These are phyloP conservation scores for Backusella psychrophila DNA, from an alignment of 192 early-diverging fungal species.

Conservation along the genomic window DNA sequence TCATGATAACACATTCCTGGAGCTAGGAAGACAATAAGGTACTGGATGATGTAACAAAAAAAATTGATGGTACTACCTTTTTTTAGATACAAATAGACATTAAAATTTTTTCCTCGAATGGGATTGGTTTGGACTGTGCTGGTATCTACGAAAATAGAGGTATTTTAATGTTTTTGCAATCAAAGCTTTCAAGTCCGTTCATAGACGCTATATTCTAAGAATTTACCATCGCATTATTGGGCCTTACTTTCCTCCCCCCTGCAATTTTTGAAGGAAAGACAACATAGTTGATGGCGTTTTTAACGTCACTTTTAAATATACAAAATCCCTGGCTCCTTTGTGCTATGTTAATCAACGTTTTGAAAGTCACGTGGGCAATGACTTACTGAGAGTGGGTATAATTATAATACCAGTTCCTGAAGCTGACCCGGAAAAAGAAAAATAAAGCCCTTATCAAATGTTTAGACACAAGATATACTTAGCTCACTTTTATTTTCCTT, in stretches of 20 bases:
- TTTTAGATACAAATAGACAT: background rate
- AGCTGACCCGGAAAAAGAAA: slow-evolving; percentile 7
- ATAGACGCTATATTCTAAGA: background rate
- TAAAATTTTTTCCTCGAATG: background rate
- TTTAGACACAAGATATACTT: slow-evolving; percentile 4
- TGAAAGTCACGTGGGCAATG: background rate
- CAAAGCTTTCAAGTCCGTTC: slow-evolving; percentile 3
- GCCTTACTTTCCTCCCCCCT: background rate
- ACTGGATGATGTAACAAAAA: background rate
- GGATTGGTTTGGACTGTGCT: background rate
- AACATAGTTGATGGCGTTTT: background rate
- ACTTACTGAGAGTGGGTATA: background rate
- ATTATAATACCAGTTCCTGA: slow-evolving; percentile 6
- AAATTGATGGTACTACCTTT: background rate
- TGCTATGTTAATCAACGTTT: background rate
- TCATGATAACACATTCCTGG: background rate
- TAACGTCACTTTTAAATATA: background rate
- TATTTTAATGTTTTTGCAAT: background rate
- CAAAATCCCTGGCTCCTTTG: background rate
- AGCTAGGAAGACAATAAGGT: background rate
- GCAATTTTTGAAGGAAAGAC: background rate
- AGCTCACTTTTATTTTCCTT: slow-evolving; percentile 8
- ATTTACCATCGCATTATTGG: background rate
- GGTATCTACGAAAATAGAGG: background rate
- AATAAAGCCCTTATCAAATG: background rate